A percentile compares a stretch with the other conserved stretches of the same genome.
These are phyloP conservation scores for Carallia brachiata DNA, from an alignment of 345 rosid species.

Conservation along the genomic window DNA sequence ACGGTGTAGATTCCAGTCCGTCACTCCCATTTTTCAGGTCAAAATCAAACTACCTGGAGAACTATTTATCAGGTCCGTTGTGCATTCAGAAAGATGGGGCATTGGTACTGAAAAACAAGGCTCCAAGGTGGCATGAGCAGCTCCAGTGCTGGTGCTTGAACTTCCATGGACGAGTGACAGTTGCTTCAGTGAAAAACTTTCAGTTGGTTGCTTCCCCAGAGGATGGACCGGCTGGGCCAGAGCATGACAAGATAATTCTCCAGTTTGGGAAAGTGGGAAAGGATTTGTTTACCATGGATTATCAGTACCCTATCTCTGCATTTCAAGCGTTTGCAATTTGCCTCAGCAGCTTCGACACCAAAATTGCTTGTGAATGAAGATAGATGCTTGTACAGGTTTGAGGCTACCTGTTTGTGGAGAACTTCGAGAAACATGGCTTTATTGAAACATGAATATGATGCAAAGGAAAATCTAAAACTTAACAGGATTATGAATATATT, in stretches of 20 bases:
- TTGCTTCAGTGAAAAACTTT: conserved; percentile 35
- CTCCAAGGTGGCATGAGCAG: conserved; percentile 38
- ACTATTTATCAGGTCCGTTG: conserved; percentile 19
- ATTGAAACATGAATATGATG: background rate
- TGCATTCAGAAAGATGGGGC: conserved; percentile 23
- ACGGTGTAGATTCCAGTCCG: conserved; percentile 18
- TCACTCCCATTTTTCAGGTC: conserved; percentile 27
- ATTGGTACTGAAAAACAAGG: conserved; percentile 24
- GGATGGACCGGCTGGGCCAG: conserved; percentile 19
- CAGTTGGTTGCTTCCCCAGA: conserved; percentile 30
- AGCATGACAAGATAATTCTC: conserved; percentile 30
- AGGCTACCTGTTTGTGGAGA: conserved; percentile 1
- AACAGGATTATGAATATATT: too few species aligned
- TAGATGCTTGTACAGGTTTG: conserved; percentile 22
- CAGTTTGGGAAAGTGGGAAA: conserved; percentile 35
- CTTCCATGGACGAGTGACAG: conserved; percentile 34
- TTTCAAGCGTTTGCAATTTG: conserved; percentile 36
- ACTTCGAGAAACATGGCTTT: background rate
- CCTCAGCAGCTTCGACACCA: conserved; percentile 33
- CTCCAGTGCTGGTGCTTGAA: conserved; percentile 37
- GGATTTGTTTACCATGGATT: conserved; percentile 35
- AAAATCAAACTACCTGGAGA: conserved; percentile 19
- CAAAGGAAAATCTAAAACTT: too few species aligned
- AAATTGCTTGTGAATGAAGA: conserved; percentile 31
- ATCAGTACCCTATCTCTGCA: conserved; percentile 27